phyloP scores from a whole-genome alignment of 2,329 filamentous ascomycete genomes.

The Calonectria pteridis region DNA sequence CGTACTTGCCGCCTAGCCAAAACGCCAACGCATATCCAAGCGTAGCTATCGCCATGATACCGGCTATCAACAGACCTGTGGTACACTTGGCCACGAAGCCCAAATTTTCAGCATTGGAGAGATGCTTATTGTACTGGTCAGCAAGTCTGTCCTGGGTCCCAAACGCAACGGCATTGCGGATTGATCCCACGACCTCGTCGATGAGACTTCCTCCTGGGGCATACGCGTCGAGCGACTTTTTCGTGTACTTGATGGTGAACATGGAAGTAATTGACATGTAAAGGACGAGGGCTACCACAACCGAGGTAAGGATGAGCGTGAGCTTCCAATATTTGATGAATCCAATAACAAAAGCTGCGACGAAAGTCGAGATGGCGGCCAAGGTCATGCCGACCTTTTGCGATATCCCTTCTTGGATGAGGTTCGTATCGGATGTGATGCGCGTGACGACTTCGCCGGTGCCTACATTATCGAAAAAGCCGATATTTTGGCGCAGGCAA shows the following conservation, averaged over 20 bases:
- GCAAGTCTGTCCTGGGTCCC: conserved; percentile 71
- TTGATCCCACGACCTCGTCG: background rate
- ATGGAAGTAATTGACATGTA: conserved; percentile 76
- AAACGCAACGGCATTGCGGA: background rate
- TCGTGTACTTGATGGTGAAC: conserved; percentile 81
- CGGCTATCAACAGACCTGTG: background rate
- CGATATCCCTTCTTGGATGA: conserved; percentile 87
- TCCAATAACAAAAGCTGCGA: conserved; percentile 84
- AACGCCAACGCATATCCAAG: background rate
- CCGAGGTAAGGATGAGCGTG: conserved; percentile 81
- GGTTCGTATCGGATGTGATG: conserved; percentile 86
- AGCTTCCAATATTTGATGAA: conserved; percentile 89
- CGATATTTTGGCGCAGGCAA: conserved; percentile 62
- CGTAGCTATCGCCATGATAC: background rate
- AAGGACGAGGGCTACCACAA: conserved; percentile 77
- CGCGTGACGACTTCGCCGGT: conserved; percentile 48
- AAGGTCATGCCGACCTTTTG: conserved; percentile 81
- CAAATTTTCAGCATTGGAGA: conserved; percentile 56
- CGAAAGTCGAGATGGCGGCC: conserved; percentile 77
- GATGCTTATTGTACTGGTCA: conserved; percentile 85
- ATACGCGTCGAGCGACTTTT: conserved; percentile 77
- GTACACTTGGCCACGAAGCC: conserved; percentile 67
- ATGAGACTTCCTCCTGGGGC: conserved; percentile 66
- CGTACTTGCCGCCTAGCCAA: background rate
- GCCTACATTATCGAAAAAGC: conserved; percentile 60